These are phyloP conservation scores for Thermomyces lanuginosus DNA, from an alignment of 2,329 filamentous ascomycete species.

Conservation along the genomic window DNA sequence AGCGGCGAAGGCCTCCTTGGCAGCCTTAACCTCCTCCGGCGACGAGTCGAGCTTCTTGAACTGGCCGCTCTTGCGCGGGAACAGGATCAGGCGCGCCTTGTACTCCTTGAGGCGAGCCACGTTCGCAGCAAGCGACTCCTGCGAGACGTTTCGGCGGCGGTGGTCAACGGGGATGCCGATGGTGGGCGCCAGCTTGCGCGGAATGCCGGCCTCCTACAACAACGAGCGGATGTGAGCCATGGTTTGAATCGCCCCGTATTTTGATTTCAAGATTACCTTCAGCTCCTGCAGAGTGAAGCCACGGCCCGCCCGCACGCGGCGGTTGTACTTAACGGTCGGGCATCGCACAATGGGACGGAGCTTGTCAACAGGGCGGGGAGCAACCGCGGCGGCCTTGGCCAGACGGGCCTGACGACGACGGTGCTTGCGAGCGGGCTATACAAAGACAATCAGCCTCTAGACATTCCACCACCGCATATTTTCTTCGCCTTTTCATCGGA, in stretches of 20 bases:
- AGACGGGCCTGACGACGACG: slow-evolving; percentile 79
- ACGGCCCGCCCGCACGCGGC: slow-evolving; percentile 86
- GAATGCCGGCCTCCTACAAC: slow-evolving; percentile 77
- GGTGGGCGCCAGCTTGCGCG: slow-evolving; percentile 84
- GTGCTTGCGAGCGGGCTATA: slow-evolving; percentile 88
- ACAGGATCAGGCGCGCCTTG: slow-evolving; percentile 89
- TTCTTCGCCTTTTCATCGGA: not conserved
- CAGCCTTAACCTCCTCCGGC: slow-evolving; percentile 64
- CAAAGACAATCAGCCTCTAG: slow-evolving; percentile 6
- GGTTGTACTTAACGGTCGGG: slow-evolving; percentile 98
- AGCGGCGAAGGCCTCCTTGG: slow-evolving; percentile 38
- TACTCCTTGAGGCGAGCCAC: slow-evolving; percentile 96
- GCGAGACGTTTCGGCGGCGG: slow-evolving; percentile 91
- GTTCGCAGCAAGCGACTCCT: slow-evolving; percentile 88
- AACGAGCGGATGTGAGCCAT: too few species aligned
- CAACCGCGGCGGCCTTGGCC: slow-evolving; percentile 86
- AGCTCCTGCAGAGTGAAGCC: slow-evolving; percentile 96
- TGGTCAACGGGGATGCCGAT: slow-evolving; percentile 94
- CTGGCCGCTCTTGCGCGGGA: slow-evolving; percentile 88
- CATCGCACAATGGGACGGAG: slow-evolving; percentile 92
- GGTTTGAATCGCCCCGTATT: too few species aligned
- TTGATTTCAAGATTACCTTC: slow-evolving; percentile 52
- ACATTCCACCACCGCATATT: slow-evolving; percentile 9
- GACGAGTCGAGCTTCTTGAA: slow-evolving; percentile 82
- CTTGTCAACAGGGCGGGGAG: slow-evolving; percentile 93